phyloP scores from a whole-genome alignment of 1,284 basidiomycete genomes.

The Ceratobasidium papillatum region DNA sequence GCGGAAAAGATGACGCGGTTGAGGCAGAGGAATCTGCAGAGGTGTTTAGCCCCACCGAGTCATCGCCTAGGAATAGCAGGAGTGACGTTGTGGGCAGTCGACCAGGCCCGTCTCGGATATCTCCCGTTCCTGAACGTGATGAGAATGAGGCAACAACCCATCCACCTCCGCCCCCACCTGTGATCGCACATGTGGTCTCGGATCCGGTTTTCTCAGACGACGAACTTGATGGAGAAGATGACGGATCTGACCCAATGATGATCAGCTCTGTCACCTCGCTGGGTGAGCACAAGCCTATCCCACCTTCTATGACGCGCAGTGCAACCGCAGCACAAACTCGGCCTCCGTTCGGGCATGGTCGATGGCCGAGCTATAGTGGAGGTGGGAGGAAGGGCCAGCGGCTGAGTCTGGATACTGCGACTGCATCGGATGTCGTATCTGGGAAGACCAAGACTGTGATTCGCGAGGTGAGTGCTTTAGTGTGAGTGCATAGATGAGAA shows the following conservation, averaged over 20 bases:
- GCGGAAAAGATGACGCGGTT: constrained; percentile 68
- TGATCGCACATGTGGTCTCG: constrained; percentile 16
- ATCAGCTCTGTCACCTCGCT: constrained; percentile 35
- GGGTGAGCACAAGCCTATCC: constrained; percentile 18
- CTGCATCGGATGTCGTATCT: constrained; percentile 54
- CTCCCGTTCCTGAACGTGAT: constrained; percentile 34
- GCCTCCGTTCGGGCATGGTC: constrained; percentile 19
- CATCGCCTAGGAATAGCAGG: background rate
- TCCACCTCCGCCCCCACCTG: constrained; percentile 38
- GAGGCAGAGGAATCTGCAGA: constrained; percentile 60
- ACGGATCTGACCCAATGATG: constrained; percentile 14
- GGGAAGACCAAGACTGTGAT: constrained; percentile 67
- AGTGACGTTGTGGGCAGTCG: constrained; percentile 9
- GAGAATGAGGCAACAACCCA: constrained; percentile 9
- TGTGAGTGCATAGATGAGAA: constrained; percentile 8
- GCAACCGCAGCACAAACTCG: constrained; percentile 16
- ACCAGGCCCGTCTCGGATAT: constrained; percentile 27
- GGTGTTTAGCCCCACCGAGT: constrained; percentile 51
- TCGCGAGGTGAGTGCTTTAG: constrained; percentile 64
- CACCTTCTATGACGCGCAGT: constrained; percentile 28
- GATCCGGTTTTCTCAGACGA: constrained; percentile 25
- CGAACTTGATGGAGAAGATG: constrained; percentile 33
- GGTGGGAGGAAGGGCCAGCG: constrained; percentile 50
- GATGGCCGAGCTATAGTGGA: constrained; percentile 41
- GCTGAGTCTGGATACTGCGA: constrained; percentile 72